A percentile compares a stretch with the other conserved stretches of the same genome.
These are phyloP conservation scores for Acidomyces sp. DNA, from an alignment of 495 filamentous ascomycete genomes.

Conservation along the genomic window DNA sequence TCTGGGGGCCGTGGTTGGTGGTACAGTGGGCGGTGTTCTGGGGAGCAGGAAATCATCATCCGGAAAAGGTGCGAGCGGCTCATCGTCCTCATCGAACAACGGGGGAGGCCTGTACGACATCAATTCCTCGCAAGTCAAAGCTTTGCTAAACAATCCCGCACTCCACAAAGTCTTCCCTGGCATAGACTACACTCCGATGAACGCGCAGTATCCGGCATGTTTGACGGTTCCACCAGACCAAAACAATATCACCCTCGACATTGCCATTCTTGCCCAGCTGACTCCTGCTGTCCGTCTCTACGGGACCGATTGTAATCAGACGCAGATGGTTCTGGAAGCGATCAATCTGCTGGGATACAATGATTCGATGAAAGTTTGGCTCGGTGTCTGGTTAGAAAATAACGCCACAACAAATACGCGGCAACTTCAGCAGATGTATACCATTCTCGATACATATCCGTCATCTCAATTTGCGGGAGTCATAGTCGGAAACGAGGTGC, in stretches of 20 bases:
- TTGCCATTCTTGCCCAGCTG: conserved; percentile 82
- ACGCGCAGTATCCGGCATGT: conserved; percentile 82
- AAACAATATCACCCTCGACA: conserved; percentile 85
- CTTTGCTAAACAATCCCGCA: conserved; percentile 61
- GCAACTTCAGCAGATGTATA: conserved; percentile 69
- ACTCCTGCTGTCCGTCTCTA: conserved; percentile 85
- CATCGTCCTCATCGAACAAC: conserved; percentile 18
- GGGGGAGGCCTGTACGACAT: conserved; percentile 56
- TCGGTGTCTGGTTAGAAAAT: conserved; percentile 84
- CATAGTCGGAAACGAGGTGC: conserved; percentile 88
- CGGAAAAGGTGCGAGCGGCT: neutral
- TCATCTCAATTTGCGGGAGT: conserved; percentile 56
- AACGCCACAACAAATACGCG: conserved; percentile 75
- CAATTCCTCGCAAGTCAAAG: conserved; percentile 68
- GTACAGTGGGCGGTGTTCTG: conserved; percentile 54
- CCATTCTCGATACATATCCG: conserved; percentile 57
- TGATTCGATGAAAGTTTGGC: conserved; percentile 72
- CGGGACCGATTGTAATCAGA: conserved; percentile 96
- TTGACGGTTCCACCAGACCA: conserved; percentile 64
- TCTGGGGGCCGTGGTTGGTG: conserved; percentile 56
- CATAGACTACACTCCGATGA: conserved; percentile 92
- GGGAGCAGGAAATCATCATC: neutral
- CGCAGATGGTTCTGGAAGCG: conserved; percentile 80
- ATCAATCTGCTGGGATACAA: conserved; percentile 60
- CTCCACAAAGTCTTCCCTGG: conserved; percentile 91